Evolutionary conservation across 176 grass and related monocot genomes (phyloP), one percentile per base, ranked within the genome.

Genomic region (Areca catechu): DNA sequence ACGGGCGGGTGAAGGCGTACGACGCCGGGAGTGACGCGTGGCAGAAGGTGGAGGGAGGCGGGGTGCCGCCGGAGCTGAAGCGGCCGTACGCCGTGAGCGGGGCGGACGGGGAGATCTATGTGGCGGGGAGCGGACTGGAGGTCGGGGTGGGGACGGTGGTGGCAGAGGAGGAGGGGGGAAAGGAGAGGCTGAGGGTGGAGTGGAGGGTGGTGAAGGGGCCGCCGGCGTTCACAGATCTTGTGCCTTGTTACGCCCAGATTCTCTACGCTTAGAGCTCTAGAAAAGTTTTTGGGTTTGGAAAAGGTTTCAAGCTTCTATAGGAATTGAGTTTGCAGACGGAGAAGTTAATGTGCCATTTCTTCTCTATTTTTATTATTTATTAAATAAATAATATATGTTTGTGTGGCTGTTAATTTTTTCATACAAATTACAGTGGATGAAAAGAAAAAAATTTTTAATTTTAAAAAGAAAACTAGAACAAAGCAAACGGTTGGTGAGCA

Each of bases 171-270:
- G 24, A n/a, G 5, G 30, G 5, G 50, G 71, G 60, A 20, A 71
- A 71, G 10, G 85, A 86, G 71, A 65, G 53, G 9, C 9, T 43
- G 34, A 43, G 34, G 22, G 87, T 98, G 54, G 80, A 83, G 20
- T 98, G 93, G 88, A 84, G 88, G 60, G 93, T 98, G 16, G 81
- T 98, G 4, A 85, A 85, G 78, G 93, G 84, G 16, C 79, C 93
- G 7, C 54, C 62, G 34, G 74, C 89, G 70, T 98, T 98, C 69
- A 70, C 68, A 20, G 81, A 89, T 1, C 75, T 92, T 15, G 75
- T 69, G 3, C 93, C 93, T 10, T 92, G 93, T 68, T 92, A 92
- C 82, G 75, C 79, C 9, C 83, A 92, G 68, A 78, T 92, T 28
- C 85, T 98, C 48, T 82, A 75, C 73, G 81, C 70, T 49, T 82